Evolutionary conservation across 352 stramenopile species (phyloP), one percentile per base, ranked within the genome.

Genomic region (Phytophthora parvispora): DNA sequence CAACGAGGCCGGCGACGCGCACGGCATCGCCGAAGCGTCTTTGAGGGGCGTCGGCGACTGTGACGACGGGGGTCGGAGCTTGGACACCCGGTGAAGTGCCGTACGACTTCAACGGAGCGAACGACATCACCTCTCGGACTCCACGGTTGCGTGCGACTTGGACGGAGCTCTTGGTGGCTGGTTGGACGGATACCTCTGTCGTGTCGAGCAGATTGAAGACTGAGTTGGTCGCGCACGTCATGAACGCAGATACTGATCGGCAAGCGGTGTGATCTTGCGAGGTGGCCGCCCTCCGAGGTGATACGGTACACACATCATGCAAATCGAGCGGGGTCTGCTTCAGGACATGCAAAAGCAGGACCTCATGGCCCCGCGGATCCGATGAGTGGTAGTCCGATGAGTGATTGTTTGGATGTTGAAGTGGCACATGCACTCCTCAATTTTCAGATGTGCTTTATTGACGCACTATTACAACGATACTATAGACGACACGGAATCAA

Each of bases 1-100:
- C 64, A 16, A 72, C 56, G 8, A 72, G 31, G 4, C 56, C 57
- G 27, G 56, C 64, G 22, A 67, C 38, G 32, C 64, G 64, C 4
- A 72, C 31, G 6, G 49, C 48, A 45, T 72, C 64, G 16, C 55
- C 56, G 12, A 72, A 67, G 15, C 56, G 64, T 43, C 63, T 58
- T 57, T 25, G 34, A 45, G 32, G 31, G 13, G 43, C 20, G 7
- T 49, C 12, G 16, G 32, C 13, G 27, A 32, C 22, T 13, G 18
- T 48, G 12, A 25, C 22, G 8, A 42, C 27, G 31, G 64, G 38
- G 43, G 15, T 34, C 29, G 29, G 15, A 22, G 40, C 24, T 60
- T 50, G 32, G 5, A 8, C 47, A 22, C 25, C 36, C 8, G 55
- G 55, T 24, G 64, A 49, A 3, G 32, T 67, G 20, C 64, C 64